These are phyloP conservation scores for Pythium vanterpoolii DNA, from an alignment of 352 stramenopile species.

Conservation along the genomic window DNA sequence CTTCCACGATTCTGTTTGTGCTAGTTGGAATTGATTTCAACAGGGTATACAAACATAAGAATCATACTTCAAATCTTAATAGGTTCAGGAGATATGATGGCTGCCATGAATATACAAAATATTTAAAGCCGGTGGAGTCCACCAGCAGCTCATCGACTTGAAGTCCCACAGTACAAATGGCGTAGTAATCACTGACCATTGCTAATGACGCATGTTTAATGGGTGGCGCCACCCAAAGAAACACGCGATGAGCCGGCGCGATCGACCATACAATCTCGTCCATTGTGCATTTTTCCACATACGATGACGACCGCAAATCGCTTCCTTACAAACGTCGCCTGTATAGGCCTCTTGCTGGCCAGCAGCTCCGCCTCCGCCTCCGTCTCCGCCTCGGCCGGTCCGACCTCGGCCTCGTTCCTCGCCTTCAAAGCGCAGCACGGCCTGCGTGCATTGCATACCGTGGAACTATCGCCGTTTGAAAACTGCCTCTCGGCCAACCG, in stretches of 20 bases:
- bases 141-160: no score
- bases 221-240: not conserved
- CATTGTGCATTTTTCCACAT: not conserved
- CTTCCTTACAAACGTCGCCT: no score
- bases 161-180: no score
- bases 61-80: no score
- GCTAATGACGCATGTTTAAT: not conserved
- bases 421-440: constrained; percentile 18
- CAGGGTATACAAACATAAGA: no score
- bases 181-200: no score
- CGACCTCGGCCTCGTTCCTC: constrained; percentile 13
- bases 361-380: not conserved
- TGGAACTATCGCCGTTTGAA: constrained; percentile 12
- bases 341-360: not conserved
- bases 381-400: not conserved
- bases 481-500: constrained; percentile 21
- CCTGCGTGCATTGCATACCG: constrained; percentile 4
- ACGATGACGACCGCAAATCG: no score
- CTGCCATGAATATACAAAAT: no score
- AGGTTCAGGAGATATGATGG: no score
- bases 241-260: not conserved
- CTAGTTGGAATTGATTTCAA: no score
- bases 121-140: no score
- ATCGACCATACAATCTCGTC: not conserved
- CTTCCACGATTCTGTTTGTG: no score